Percentiles rank a stretch among this genome's conserved stretches.
Conservation (phyloP, 805 yeast genomes). For the Saturnispora ahearnii region DNA sequence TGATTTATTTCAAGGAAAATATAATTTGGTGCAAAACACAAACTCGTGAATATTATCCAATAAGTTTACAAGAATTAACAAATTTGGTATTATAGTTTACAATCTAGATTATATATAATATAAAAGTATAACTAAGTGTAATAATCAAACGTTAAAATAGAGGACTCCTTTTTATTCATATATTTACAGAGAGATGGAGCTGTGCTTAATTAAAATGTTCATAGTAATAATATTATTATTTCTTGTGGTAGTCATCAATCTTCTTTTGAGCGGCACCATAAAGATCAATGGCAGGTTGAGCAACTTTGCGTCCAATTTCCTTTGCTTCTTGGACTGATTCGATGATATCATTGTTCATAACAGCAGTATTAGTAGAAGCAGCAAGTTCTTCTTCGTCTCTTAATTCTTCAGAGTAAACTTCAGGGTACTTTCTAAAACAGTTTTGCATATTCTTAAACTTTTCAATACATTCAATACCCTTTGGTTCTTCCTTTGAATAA, state of each 20-base stretch:
- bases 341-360: conserved; percentile 14
- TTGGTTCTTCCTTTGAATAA: conserved; percentile 88
- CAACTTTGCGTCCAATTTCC: conserved; percentile 8
- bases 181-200: too few species aligned
- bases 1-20: conserved; percentile 51
- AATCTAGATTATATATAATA: background rate
- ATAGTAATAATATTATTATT: conserved; percentile 1
- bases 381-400: conserved; percentile 58
- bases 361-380: conserved; percentile 15
- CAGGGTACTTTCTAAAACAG: conserved; percentile 90
- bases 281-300: conserved; percentile 11
- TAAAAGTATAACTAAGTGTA: too few species aligned
- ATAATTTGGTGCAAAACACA: conserved; percentile 35
- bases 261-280: conserved; percentile 15
- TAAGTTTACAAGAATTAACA: conserved; percentile 28
- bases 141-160: too few species aligned
- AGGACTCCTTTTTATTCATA: too few species aligned
- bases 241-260: conserved; percentile 14
- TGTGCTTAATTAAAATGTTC: background rate
- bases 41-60: conserved; percentile 33
- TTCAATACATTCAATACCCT: conserved; percentile 90
- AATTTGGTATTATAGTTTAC: background rate
- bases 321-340: conserved; percentile 18
- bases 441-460: conserved; percentile 87
- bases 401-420: conserved; percentile 85